A percentile compares a stretch with the other conserved stretches of the same genome.
phyloP scores from a whole-genome alignment of 805 yeast species.

The Saturnispora quitensis region DNA sequence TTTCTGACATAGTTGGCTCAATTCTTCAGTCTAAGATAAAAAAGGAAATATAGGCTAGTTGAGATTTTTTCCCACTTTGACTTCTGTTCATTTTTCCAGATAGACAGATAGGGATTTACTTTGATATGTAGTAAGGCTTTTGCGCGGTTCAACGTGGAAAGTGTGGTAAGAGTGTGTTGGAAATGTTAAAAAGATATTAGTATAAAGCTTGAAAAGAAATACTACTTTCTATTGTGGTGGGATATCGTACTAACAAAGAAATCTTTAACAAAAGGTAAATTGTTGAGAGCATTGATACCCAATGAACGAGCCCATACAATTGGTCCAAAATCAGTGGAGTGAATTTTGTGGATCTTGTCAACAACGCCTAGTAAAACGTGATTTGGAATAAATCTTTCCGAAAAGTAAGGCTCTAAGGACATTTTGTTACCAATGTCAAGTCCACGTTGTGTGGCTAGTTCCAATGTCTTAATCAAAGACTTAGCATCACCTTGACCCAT shows the following conservation, averaged over 20 bases:
- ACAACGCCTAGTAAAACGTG: slow-evolving; percentile 79
- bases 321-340: slow-evolving; percentile 64
- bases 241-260: slow-evolving; percentile 48
- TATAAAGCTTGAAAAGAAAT: not conserved
- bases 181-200: not conserved
- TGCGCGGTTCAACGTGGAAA: not conserved
- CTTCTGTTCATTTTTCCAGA: not conserved
- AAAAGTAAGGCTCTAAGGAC: slow-evolving; percentile 80
- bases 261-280: slow-evolving; percentile 56
- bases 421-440: slow-evolving; percentile 77
- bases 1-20: not conserved
- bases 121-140: not conserved
- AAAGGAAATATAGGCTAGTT: not conserved
- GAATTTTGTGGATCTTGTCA: slow-evolving; percentile 85
- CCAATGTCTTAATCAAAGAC: slow-evolving; percentile 58
- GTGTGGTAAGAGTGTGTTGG: not conserved
- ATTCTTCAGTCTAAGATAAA: not conserved
- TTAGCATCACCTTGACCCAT: slow-evolving; percentile 95
- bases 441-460: slow-evolving; percentile 65
- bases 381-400: slow-evolving; percentile 72
- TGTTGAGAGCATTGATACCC: slow-evolving; percentile 67
- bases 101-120: not conserved
- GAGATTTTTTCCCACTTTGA: not conserved
- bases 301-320: slow-evolving; percentile 64
- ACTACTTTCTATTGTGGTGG: slow-evolving; percentile 12